phyloP scores from a whole-genome alignment of 2,329 filamentous ascomycete species.

The Penicillium sp. region DNA sequence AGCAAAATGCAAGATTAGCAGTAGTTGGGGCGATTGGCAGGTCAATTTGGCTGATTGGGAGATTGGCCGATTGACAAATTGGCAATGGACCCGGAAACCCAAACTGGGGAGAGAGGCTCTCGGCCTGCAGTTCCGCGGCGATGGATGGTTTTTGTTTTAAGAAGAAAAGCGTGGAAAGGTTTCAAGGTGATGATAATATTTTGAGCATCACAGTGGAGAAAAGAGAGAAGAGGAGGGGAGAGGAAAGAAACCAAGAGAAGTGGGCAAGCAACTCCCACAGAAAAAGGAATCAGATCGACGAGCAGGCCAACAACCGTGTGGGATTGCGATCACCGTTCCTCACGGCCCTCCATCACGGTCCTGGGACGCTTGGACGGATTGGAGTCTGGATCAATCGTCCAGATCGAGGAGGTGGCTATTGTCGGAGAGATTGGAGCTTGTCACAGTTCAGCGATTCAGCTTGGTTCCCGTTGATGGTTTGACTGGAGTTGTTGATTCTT shows the following conservation, averaged over 20 bases:
- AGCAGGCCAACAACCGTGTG: not conserved
- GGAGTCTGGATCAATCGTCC: not conserved
- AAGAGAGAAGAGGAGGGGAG: not conserved
- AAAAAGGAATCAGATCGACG: constrained; percentile 30
- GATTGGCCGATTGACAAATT: not conserved
- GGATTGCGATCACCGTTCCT: constrained; percentile 27
- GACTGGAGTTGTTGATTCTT: no score
- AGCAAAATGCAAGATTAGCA: not conserved
- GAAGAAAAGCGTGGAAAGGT: not conserved
- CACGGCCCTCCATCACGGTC: constrained; percentile 28
- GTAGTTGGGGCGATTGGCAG: no score
- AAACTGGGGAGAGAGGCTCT: not conserved
- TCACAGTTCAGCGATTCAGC: not conserved
- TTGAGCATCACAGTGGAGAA: not conserved
- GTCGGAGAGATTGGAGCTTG: not conserved
- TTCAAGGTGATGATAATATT: not conserved
- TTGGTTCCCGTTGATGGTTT: not conserved
- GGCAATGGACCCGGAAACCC: not conserved
- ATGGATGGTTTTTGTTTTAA: not conserved
- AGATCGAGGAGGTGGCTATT: constrained; percentile 28
- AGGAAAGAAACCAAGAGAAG: constrained; percentile 2
- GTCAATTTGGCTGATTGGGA: not conserved
- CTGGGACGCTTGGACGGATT: constrained; percentile 1
- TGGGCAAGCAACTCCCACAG: not conserved
- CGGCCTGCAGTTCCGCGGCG: not conserved